These are phyloP conservation scores for Yarrowia sp. DNA, from an alignment of 805 yeast species.

Conservation along the genomic window DNA sequence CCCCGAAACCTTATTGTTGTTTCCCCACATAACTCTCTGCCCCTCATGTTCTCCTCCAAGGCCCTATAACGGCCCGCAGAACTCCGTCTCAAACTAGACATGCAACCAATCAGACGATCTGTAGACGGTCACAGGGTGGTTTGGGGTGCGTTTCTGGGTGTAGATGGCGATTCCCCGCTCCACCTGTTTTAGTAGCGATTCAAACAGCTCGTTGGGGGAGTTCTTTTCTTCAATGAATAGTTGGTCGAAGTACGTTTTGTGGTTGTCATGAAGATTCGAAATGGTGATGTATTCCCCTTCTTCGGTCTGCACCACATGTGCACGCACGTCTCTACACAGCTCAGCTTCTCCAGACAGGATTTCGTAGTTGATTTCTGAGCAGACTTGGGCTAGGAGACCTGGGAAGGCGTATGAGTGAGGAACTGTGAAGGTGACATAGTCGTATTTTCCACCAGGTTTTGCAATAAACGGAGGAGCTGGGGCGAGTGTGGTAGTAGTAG, in stretches of 20 bases:
- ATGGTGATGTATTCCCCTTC: not conserved
- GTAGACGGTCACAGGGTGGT: slow-evolving; percentile 12
- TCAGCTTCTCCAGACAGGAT: slow-evolving; percentile 5
- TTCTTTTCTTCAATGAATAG: not conserved
- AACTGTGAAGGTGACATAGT: slow-evolving; percentile 1
- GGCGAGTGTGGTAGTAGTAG: not conserved
- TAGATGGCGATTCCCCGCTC: not conserved
- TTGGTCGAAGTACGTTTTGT: slow-evolving; percentile 2
- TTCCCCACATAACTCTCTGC: slow-evolving; percentile 19
- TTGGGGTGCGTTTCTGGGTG: slow-evolving; percentile 1
- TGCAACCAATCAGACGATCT: slow-evolving; percentile 13
- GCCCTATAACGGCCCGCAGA: slow-evolving; percentile 27
- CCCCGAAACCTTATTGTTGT: not conserved
- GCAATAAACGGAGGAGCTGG: not conserved
- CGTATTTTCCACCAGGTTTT: slow-evolving; percentile 6
- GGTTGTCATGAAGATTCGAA: slow-evolving; percentile 7
- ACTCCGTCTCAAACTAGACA: slow-evolving; percentile 12
- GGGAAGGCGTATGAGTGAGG: not conserved
- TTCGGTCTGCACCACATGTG: not conserved
- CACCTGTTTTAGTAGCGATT: not conserved
- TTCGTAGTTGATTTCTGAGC: slow-evolving; percentile 16
- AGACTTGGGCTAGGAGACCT: not conserved
- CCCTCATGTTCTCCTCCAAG: not conserved
- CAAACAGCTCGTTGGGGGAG: slow-evolving; percentile 12
- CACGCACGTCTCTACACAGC: slow-evolving; percentile 21